Evolutionary conservation across 2,329 filamentous ascomycete species (phyloP), one percentile per base, ranked within the genome.

Genomic region (Alternaria triticimaculans): DNA sequence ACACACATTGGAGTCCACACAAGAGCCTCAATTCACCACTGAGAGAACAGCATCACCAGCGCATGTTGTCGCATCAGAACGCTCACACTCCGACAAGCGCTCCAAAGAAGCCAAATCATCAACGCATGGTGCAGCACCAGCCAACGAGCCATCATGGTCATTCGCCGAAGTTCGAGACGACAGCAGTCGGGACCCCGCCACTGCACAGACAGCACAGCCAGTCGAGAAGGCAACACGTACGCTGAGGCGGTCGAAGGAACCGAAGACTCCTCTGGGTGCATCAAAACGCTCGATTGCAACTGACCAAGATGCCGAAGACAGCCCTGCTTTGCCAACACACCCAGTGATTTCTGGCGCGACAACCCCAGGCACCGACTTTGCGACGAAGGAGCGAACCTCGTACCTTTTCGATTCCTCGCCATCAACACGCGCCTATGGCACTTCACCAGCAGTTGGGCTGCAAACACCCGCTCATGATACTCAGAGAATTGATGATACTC

Each of bases 181-280:
- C 66, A 83, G 78, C 66, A 78, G 83, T 64, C 79, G 82, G 65
- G 76, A 83, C 62, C 78, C 77, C 64, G 83, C 84, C 69, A 82
- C 84, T 55, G 80, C 82, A 44, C 71, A 80, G 37, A 63, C 80
- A 28, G 67, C 76, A 46, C 66, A 67, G 51, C 30, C 58, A 53
- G 68, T 72, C n/a, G 75, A 77, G 33, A 49, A 54, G 21, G 15
- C 53, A 23, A 6, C 54, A 26, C 55, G 54, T 8, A 63, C 68
- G 49, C 65, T 72, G 58, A 72, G 69, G 54, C 67, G 64, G 55
- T 72, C 71, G 6, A 70, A 70, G 44, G 73, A 73, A 51, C 67
- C 71, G 14, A 68, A 68, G 21, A 72, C 72, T 41, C 69, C 66
- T 18, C 62, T 62, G 25, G 49, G 58, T 14, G 67, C 60, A 25